Conservation (phyloP, 1,284 basidiomycete genomes). For the Rugosomyces carneus region DNA sequence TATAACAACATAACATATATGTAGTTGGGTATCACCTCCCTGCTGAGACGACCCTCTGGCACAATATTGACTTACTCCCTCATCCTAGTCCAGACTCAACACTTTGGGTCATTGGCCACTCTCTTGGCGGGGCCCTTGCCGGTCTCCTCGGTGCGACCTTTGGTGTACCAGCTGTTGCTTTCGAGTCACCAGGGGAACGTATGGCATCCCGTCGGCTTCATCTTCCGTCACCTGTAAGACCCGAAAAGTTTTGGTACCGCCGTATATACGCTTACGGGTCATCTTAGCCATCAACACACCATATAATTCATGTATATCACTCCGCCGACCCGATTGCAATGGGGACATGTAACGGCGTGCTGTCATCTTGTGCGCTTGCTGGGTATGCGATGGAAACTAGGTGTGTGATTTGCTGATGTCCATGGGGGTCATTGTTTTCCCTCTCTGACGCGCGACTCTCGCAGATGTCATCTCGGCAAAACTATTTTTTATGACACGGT, state of each 20-base stretch:
- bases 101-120: slow-evolving; percentile 93
- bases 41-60: not conserved
- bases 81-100: slow-evolving; percentile 64
- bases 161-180: slow-evolving; percentile 85
- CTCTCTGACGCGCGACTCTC: not conserved
- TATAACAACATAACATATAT: slow-evolving; percentile 93
- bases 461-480: slow-evolving; percentile 76
- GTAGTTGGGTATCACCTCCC: slow-evolving; percentile 44
- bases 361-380: slow-evolving; percentile 65
- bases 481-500: slow-evolving; percentile 91
- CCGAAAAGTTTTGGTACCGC: not conserved
- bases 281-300: slow-evolving; percentile 59
- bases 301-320: slow-evolving; percentile 80
- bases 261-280: not conserved
- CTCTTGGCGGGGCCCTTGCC: slow-evolving; percentile 78
- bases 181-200: slow-evolving; percentile 89
- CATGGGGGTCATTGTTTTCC: not conserved
- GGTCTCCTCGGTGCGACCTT: slow-evolving; percentile 89
- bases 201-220: slow-evolving; percentile 84
- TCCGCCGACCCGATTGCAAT: slow-evolving; percentile 84
- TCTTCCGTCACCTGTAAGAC: slow-evolving; percentile 71
- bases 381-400: slow-evolving; percentile 77
- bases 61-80: not conserved
- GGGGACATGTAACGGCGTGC: slow-evolving; percentile 75
- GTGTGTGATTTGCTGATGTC: slow-evolving; percentile 29